Conservation (phyloP, 2,329 filamentous ascomycete species). For the Ophiocordyceps unilateralis region DNA sequence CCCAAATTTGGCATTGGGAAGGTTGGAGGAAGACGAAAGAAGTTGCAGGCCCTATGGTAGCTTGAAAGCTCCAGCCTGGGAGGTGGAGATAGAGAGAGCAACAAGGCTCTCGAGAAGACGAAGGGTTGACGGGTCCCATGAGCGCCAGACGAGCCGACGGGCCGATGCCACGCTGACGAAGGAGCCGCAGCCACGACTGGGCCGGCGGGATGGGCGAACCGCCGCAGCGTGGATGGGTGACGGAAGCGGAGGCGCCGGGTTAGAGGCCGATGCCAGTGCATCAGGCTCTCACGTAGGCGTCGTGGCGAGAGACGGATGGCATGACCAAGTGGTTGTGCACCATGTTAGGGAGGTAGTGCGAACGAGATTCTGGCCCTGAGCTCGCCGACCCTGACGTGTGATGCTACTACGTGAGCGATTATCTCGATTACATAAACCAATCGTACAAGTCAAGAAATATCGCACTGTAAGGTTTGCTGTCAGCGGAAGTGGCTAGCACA, state of each 20-base stretch:
- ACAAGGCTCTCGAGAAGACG: background rate
- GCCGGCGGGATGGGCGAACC: slow-evolving; percentile 1
- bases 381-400: too few species aligned
- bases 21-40: slow-evolving; percentile 15
- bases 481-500: too few species aligned
- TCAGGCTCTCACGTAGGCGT: slow-evolving; percentile 2
- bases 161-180: background rate
- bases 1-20: slow-evolving; percentile 20
- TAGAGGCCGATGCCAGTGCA: slow-evolving; percentile 10
- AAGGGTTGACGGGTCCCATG: background rate
- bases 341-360: slow-evolving; percentile 6
- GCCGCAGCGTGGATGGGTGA: background rate
- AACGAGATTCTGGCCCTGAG: slow-evolving; percentile 2
- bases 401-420: background rate
- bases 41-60: slow-evolving; percentile 36
- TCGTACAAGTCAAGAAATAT: too few species aligned
- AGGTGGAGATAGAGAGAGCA: slow-evolving; percentile 2
- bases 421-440: too few species aligned
- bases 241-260: background rate
- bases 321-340: slow-evolving; percentile 12
- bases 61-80: slow-evolving; percentile 46
- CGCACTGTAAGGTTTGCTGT: too few species aligned
- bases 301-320: slow-evolving; percentile 4
- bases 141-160: background rate
- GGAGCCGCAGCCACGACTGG: background rate